A percentile compares a stretch with the other conserved stretches of the same genome.
phyloP scores from a whole-genome alignment of 495 filamentous ascomycete species.

The Hypoxylon cercidicola region DNA sequence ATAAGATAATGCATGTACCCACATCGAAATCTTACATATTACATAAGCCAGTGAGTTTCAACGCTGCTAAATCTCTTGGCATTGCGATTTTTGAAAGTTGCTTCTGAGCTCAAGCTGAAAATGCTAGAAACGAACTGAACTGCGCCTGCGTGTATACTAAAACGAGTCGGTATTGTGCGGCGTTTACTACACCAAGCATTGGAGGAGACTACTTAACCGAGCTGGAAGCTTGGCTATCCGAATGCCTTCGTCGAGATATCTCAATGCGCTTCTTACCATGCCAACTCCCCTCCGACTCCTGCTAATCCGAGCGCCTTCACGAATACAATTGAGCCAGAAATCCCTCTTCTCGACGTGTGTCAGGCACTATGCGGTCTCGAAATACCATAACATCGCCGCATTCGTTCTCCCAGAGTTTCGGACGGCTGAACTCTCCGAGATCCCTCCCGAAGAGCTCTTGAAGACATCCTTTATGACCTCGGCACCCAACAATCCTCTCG shows the following conservation, averaged over 20 bases:
- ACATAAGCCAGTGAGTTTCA: background rate
- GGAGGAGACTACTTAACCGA: too few relatives aligned
- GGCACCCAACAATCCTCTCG: constrained; percentile 28
- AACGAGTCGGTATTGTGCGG: too few relatives aligned
- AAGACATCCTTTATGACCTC: constrained; percentile 27
- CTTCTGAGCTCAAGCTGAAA: background rate
- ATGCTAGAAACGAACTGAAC: too few relatives aligned
- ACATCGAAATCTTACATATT: background rate
- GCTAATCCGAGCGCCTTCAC: constrained; percentile 26
- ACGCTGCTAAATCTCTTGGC: background rate
- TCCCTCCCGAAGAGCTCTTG: constrained; percentile 34
- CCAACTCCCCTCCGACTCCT: constrained; percentile 38
- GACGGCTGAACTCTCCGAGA: constrained; percentile 13
- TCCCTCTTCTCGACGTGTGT: constrained; percentile 10
- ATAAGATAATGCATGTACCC: constrained; percentile 27
- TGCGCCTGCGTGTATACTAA: too few relatives aligned
- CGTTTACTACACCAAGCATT: too few relatives aligned
- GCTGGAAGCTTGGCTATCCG: too few relatives aligned
- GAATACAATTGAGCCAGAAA: constrained; percentile 12
- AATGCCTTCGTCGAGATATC: constrained; percentile 29
- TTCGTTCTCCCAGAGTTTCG: constrained; percentile 37
- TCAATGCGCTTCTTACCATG: constrained; percentile 40
- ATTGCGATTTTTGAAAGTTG: background rate
- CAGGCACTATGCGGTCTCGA: constrained; percentile 8
- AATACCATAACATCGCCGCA: constrained; percentile 34